Percentiles rank a stretch among this genome's conserved stretches.
These are phyloP conservation scores for Garcia nutans DNA, from an alignment of 345 rosid genomes.

Conservation along the genomic window DNA sequence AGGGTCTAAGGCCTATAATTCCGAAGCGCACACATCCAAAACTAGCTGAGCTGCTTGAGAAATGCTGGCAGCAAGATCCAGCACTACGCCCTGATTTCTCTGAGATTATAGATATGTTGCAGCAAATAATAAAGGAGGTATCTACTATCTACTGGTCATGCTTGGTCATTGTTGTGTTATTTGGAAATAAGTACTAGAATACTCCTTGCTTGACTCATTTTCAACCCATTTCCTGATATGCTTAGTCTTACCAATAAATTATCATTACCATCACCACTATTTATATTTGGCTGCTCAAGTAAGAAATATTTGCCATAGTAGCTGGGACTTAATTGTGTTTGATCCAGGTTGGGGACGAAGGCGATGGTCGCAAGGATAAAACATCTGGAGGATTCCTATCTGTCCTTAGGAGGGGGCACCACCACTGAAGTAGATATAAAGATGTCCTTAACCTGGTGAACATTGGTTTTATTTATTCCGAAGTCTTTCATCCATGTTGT, in stretches of 20 bases:
- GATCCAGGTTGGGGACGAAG: conserved; percentile 64
- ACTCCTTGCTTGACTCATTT: too few relatives aligned
- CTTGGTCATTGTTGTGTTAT: neutral
- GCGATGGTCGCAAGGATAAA: conserved; percentile 69
- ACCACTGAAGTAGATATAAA: conserved; percentile 37
- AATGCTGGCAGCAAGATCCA: conserved; percentile 92
- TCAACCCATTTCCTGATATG: neutral
- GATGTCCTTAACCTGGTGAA: conserved; percentile 20
- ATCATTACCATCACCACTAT: neutral
- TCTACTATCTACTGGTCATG: neutral
- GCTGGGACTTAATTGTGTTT: neutral
- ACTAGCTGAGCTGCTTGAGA: conserved; percentile 64
- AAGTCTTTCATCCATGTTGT: neutral
- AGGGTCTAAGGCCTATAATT: conserved; percentile 84
- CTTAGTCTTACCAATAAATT: neutral
- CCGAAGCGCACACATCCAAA: conserved; percentile 65
- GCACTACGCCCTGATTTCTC: conserved; percentile 79
- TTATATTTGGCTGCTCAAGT: neutral
- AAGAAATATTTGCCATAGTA: neutral
- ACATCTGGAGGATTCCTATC: conserved; percentile 75
- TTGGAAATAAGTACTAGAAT: neutral
- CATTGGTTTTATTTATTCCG: neutral
- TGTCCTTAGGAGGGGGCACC: conserved; percentile 82
- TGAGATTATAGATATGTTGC: conserved; percentile 62
- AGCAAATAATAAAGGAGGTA: conserved; percentile 78